Evolutionary conservation across 2,329 filamentous ascomycete genomes (phyloP), one percentile per base, ranked within the genome.

Genomic region (Aspergillus calidoustus): DNA sequence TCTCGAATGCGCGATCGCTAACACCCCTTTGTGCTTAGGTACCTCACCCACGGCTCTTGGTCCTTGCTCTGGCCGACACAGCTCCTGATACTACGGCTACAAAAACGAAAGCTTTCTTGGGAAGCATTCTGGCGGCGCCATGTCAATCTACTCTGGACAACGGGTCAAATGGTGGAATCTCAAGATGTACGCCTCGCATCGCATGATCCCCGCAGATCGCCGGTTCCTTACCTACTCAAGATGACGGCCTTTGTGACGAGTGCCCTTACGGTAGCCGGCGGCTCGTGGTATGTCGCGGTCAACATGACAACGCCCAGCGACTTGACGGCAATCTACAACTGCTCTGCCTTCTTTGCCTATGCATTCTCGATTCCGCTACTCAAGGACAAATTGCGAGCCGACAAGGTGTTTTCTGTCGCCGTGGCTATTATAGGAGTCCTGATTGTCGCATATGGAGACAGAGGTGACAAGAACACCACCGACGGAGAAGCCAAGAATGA

Each of bases 261-360:
- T 57, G 89, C 93, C 7, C 83, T 99, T 60, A 99, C 95, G 2
- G 82, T 98, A 44, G 95, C 94, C 0, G 95, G 95, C 28, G 87
- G 93, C 56, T 94, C 90, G 71, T 99, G 95, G 95, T 99, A 98
- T 73, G 84, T 98, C 41, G 94, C 95, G 17, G 94, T 99, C 61
- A 91, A 92, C 78, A 80, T 97, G 82, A 99, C 95, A 1, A 97
- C 91, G 3, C 91, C 95, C 3, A 93, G 91, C 67, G 95, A 99
- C 77, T 80, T 99, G 70, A 99, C 95, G 0, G 95, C 95, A 57
- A 99, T 99, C 70, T 99, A 99, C 85, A 99, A 99, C 80, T 99
- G 95, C 83, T 96, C 92, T 57, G 94, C 95, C 61, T 99, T 99
- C 79, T 99, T 99, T 76, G 95, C 95, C 53, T 99, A 99, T 74